phyloP scores from a whole-genome alignment of 257 asterid species.

The Ligustrum vulgare region DNA sequence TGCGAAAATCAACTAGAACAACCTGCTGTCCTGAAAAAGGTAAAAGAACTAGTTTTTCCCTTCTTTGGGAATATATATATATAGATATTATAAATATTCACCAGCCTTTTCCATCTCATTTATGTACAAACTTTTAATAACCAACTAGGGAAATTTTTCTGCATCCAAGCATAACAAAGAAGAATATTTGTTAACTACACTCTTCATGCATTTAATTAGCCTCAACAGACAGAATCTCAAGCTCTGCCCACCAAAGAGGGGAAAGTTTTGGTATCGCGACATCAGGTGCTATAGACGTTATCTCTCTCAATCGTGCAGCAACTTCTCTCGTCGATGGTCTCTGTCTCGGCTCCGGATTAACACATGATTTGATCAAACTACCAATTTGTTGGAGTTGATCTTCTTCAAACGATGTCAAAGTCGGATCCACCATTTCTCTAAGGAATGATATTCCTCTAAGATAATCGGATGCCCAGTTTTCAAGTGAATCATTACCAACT shows the following conservation, averaged over 20 bases:
- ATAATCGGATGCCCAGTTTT: conserved; percentile 75
- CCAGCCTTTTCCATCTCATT: conserved; percentile 14
- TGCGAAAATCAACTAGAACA: neutral
- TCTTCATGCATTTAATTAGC: conserved; percentile 24
- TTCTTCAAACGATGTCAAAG: conserved; percentile 43
- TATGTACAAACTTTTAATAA: conserved; percentile 22
- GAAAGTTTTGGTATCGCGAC: conserved; percentile 67
- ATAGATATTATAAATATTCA: neutral
- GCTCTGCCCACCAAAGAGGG: conserved; percentile 97
- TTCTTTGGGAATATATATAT: neutral
- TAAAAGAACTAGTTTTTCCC: neutral
- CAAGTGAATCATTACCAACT: conserved; percentile 42
- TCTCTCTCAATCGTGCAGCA: conserved; percentile 54
- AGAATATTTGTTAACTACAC: conserved; percentile 13
- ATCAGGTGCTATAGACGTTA: conserved; percentile 65
- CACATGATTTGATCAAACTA: conserved; percentile 53
- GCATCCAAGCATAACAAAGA: conserved; percentile 20
- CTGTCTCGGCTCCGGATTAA: conserved; percentile 39
- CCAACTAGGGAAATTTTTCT: conserved; percentile 22
- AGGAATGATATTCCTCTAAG: conserved; percentile 37
- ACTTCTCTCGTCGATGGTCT: conserved; percentile 60
- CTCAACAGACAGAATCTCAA: conserved; percentile 63
- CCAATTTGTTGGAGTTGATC: conserved; percentile 55
- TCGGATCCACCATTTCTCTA: conserved; percentile 57
- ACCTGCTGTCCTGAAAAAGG: neutral